Evolutionary conservation across 768 basidiomycete species (phyloP).

Genomic region (Crassisporium funariophilum): DNA sequence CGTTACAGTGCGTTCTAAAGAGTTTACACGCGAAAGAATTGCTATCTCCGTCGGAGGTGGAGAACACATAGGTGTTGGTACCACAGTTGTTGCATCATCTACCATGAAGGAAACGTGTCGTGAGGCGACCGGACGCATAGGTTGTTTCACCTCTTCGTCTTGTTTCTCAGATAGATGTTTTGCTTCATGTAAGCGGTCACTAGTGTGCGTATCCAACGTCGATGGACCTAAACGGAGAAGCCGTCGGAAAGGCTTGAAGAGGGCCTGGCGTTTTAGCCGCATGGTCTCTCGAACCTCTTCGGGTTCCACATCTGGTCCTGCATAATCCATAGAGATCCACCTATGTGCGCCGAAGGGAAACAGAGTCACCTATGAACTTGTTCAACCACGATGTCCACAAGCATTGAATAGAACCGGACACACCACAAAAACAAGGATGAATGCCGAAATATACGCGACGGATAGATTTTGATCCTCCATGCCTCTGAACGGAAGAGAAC

Average conservation of each 20-base stretch:
- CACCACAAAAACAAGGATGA: conserved; percentile 63
- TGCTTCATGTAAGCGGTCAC: neutral
- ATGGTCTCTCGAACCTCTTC: conserved; percentile 55
- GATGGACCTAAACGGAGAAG: neutral
- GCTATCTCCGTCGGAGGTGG: conserved; percentile 17
- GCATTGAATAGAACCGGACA: conserved; percentile 14
- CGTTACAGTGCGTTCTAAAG: conserved; percentile 1
- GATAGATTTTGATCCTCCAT: conserved; percentile 58
- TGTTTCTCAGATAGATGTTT: conserved; percentile 5
- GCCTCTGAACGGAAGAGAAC: conserved; percentile 62
- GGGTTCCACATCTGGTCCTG: conserved; percentile 61
- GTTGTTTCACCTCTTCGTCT: neutral
- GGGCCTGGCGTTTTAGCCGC: conserved; percentile 34
- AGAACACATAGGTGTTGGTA: conserved; percentile 14
- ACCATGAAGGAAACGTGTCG: conserved; percentile 27
- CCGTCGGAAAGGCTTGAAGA: conserved; percentile 7
- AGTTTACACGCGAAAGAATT: conserved; percentile 5
- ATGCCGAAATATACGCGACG: conserved; percentile 66
- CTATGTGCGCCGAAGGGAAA: conserved; percentile 64
- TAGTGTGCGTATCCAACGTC: too few species aligned
- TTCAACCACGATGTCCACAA: neutral
- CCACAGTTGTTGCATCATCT: conserved; percentile 23
- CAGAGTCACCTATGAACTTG: conserved; percentile 54
- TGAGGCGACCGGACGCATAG: conserved; percentile 4
- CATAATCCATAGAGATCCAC: conserved; percentile 62